Conservation (phyloP, 768 basidiomycete species). For the Sistotremastrum suecicum region DNA sequence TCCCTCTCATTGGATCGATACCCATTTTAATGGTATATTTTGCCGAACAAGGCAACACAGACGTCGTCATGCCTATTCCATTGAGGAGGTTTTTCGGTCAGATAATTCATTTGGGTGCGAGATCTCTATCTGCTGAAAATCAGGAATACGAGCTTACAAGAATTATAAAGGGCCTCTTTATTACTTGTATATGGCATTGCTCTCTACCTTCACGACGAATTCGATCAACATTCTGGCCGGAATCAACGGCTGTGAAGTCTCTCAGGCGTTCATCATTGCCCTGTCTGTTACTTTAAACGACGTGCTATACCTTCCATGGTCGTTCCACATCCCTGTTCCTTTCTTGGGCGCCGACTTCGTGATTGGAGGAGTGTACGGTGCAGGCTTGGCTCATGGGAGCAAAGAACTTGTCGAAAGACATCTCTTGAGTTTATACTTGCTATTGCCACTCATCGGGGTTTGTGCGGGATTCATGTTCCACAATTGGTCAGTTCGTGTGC, state of each 20-base stretch:
- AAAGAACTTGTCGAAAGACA: slow-evolving; percentile 82
- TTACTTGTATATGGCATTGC: slow-evolving; percentile 89
- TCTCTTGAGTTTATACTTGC: slow-evolving; percentile 93
- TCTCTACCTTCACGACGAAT: slow-evolving; percentile 95
- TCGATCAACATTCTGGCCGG: slow-evolving; percentile 98
- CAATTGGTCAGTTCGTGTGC: slow-evolving; percentile 60
- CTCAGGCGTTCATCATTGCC: slow-evolving; percentile 86
- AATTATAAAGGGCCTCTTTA: slow-evolving; percentile 66
- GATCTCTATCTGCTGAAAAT: background rate
- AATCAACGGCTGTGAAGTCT: slow-evolving; percentile 91
- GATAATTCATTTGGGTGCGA: slow-evolving; percentile 76
- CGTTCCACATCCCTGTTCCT: slow-evolving; percentile 49
- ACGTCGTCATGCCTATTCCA: slow-evolving; percentile 85
- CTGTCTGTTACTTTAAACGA: slow-evolving; percentile 87
- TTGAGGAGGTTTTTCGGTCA: slow-evolving; percentile 59
- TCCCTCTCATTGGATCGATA: slow-evolving; percentile 90
- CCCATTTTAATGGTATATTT: slow-evolving; percentile 94
- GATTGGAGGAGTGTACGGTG: slow-evolving; percentile 66
- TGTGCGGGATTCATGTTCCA: slow-evolving; percentile 86
- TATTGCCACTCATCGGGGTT: slow-evolving; percentile 87
- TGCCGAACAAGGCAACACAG: slow-evolving; percentile 85
- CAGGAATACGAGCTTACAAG: slow-evolving; percentile 1
- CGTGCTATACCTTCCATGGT: slow-evolving; percentile 86
- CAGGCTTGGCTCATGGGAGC: slow-evolving; percentile 79
- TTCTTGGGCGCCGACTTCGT: slow-evolving; percentile 58